Evolutionary conservation across 2,329 filamentous ascomycete genomes (phyloP).

Genomic region (Blastomyces gilchristii): DNA sequence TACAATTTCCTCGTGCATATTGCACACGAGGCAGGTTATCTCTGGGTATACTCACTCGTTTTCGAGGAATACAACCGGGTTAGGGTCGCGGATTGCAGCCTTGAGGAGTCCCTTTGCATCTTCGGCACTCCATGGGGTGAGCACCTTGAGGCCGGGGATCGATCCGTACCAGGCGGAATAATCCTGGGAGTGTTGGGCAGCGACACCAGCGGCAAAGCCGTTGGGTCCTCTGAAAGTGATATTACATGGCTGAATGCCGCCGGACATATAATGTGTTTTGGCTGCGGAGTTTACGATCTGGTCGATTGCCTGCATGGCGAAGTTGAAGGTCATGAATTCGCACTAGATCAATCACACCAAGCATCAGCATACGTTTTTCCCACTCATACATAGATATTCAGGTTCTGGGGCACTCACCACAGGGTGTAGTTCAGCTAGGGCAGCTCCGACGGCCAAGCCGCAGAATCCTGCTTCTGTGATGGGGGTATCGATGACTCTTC

Average conservation of each 20-base stretch:
- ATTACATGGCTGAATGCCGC: constrained; percentile 98
- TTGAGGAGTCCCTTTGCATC: constrained; percentile 97
- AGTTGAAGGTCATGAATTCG: constrained; percentile 99
- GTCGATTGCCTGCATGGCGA: constrained; percentile 99
- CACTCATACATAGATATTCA: background rate
- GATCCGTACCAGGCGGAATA: constrained; percentile 98
- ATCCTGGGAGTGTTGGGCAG: constrained; percentile 96
- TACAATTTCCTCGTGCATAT: background rate
- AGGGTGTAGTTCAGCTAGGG: constrained; percentile 85
- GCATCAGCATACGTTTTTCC: background rate
- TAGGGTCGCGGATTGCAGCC: constrained; percentile 94
- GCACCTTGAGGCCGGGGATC: constrained; percentile 94
- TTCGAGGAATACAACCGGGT: constrained; percentile 85
- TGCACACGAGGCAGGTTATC: background rate
- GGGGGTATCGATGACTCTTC: constrained; percentile 93
- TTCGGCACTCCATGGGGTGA: constrained; percentile 90
- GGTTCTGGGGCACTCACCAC: constrained; percentile 51
- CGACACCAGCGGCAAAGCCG: constrained; percentile 92
- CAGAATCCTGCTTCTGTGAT: constrained; percentile 96
- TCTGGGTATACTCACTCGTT: constrained; percentile 53
- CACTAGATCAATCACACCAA: constrained; percentile 44
- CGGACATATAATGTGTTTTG: constrained; percentile 99
- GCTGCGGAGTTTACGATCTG: constrained; percentile 98
- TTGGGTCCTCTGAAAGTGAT: constrained; percentile 99
- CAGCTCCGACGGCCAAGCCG: constrained; percentile 88